Base-by-base conservation (phyloP, 2,329 filamentous ascomycete species). In the Colletotrichum sp. region DNA sequence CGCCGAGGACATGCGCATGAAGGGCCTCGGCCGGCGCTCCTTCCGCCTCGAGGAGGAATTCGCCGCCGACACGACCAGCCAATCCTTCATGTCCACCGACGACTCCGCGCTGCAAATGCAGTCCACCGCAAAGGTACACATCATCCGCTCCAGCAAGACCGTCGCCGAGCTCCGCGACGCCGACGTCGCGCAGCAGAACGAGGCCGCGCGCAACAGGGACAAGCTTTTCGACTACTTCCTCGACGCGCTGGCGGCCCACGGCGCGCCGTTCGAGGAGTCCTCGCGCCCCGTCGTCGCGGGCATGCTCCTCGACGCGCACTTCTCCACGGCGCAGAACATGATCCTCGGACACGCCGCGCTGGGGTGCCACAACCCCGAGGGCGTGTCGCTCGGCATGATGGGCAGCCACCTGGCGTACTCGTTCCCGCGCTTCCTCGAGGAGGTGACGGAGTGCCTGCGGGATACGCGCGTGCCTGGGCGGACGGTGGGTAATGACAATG, bases 31-130 rank as follows among this genome's bases (percentile, higher is more conserved):
- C 12, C 88, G 93, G 64, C 89, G 93, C 69, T 93, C 92, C 78
- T 95, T 95, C 84, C 89, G 93, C 49, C 91, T 94, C 65, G 94
- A 95, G 80, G 94, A 95, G 80, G 92, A 94, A 80, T 95, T 93
- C 93, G 90, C 92, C 80, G 88, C 88, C 2, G 93, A 94, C 19
- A 94, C 92, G 4, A 85, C 94, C 64, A 93, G 90, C 63, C 77
- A 75, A n/a, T 57, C 67, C 3, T 81, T 80, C 65, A 22, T 78
- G 2, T 55, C 79, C 64, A 57, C 59, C 11, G 15, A 55, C 4
- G 49, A 78, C 29, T 71, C 71, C 8, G 5, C 29, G 8, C 70
- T 63, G 2, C 65, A 62, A 30, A 78, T 78, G 76, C 71, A 65
- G 3, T 67, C 77, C 1, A 78, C 79, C 5, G 92, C 93, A n/a